Evolutionary conservation across 75 land plant species (phyloP).

Genomic region (Isoetes taiwanensis): DNA sequence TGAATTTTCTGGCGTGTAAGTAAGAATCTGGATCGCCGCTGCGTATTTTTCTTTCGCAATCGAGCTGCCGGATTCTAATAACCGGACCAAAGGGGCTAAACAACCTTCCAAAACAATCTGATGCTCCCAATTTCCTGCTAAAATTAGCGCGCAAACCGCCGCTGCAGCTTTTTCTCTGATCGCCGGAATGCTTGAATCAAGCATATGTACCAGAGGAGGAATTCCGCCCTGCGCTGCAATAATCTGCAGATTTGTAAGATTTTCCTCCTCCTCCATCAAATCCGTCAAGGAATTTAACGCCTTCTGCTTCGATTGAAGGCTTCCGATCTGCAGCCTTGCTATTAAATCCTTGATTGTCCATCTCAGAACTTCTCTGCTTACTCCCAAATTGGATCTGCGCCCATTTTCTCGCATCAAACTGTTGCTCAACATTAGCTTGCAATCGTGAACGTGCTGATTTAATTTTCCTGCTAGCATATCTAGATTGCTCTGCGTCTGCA

Average conservation of each 20-base stretch:
- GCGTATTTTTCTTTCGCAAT: background rate
- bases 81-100: background rate
- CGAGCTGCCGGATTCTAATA: background rate
- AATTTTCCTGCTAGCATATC: background rate
- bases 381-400: background rate
- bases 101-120: background rate
- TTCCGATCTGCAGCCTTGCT: background rate
- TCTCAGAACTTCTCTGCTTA: background rate
- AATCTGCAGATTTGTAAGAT: background rate
- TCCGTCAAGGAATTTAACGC: background rate
- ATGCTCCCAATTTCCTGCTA: background rate
- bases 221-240: background rate
- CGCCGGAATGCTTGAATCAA: background rate
- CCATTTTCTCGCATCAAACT: background rate
- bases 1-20: conserved; percentile 3
- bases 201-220: background rate
- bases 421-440: background rate
- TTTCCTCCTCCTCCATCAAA: background rate
- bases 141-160: background rate
- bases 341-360: background rate
- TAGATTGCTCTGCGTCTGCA: background rate
- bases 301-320: background rate
- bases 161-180: background rate
- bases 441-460: background rate
- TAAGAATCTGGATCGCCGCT: background rate